phyloP scores from a whole-genome alignment of 306 rosid species.

The Argentina anserina region DNA sequence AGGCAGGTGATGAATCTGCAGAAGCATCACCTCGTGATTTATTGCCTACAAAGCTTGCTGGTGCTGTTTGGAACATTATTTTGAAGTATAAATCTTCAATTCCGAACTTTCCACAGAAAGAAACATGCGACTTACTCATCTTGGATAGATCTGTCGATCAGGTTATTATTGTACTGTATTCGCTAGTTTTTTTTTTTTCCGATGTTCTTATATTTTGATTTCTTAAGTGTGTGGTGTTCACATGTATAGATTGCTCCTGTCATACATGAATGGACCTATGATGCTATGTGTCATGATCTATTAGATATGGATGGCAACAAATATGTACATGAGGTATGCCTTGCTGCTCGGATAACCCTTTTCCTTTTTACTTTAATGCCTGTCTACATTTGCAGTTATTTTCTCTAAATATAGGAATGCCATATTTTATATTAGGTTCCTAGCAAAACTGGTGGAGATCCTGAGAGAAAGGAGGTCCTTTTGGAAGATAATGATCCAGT shows the following conservation, averaged over 20 bases:
- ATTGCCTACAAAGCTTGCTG: slow-evolving; percentile 72
- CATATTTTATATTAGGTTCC: slow-evolving; percentile 50
- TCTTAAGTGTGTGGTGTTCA: slow-evolving; percentile 20
- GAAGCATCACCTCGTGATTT: slow-evolving; percentile 42
- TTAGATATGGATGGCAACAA: slow-evolving; percentile 83
- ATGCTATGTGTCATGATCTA: slow-evolving; percentile 93
- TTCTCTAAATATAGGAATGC: slow-evolving; percentile 19
- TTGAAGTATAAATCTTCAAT: slow-evolving; percentile 71
- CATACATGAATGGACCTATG: slow-evolving; percentile 98
- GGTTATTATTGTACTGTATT: slow-evolving; percentile 41
- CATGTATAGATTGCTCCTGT: slow-evolving; percentile 78
- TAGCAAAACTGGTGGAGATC: slow-evolving; percentile 69
- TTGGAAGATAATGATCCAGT: slow-evolving; percentile 75
- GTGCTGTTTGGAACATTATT: slow-evolving; percentile 64
- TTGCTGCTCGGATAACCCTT: slow-evolving; percentile 16
- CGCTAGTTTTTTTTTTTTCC: slow-evolving; percentile 13
- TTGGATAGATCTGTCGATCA: slow-evolving; percentile 87
- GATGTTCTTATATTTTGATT: slow-evolving; percentile 19
- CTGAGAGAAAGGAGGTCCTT: slow-evolving; percentile 73
- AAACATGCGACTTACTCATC: slow-evolving; percentile 91
- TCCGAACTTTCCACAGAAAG: slow-evolving; percentile 73
- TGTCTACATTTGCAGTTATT: background rate
- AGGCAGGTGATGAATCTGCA: slow-evolving; percentile 42
- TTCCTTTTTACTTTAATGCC: background rate
- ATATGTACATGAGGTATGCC: slow-evolving; percentile 64